Conservation (phyloP, 371 early-diverging fungal species). For the Nematocida sp. region DNA sequence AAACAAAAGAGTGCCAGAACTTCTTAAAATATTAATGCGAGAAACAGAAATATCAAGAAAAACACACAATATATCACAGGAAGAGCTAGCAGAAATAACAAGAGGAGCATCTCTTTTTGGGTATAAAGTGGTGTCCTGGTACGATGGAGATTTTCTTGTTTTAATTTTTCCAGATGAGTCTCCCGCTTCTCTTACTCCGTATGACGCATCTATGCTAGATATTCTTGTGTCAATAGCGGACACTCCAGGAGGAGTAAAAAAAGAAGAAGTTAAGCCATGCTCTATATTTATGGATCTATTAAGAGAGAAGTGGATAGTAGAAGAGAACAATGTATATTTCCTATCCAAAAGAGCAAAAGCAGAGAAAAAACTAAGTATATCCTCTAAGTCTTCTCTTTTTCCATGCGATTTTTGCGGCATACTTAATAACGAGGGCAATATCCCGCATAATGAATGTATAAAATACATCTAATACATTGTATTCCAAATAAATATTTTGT, state of each 20-base stretch:
- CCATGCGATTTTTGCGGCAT: slow-evolving; percentile 28
- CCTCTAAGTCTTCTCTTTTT: background rate
- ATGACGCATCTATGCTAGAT: slow-evolving; percentile 23
- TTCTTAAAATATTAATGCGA: background rate
- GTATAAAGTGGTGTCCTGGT: slow-evolving; percentile 7
- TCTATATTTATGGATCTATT: slow-evolving; percentile 6
- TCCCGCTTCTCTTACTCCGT: background rate
- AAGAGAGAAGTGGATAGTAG: slow-evolving; percentile 15
- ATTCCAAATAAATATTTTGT: too few relatives aligned
- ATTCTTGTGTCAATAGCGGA: slow-evolving; percentile 13
- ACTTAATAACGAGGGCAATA: slow-evolving; percentile 41
- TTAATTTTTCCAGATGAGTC: background rate
- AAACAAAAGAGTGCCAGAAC: background rate
- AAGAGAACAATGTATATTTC: background rate
- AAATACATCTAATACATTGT: too few relatives aligned
- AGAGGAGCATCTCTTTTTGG: slow-evolving; percentile 2
- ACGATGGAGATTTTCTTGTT: slow-evolving; percentile 19
- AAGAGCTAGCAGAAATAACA: slow-evolving; percentile 12
- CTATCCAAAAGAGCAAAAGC: slow-evolving; percentile 37
- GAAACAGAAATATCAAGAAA: slow-evolving; percentile 13
- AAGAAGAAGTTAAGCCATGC: background rate
- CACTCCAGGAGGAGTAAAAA: background rate
- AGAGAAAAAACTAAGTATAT: slow-evolving; percentile 28
- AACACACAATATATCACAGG: background rate
- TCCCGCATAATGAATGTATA: slow-evolving; percentile 31